Evolutionary conservation across 2,329 filamentous ascomycete species (phyloP).

Genomic region (Pseudogymnoascus sp.): DNA sequence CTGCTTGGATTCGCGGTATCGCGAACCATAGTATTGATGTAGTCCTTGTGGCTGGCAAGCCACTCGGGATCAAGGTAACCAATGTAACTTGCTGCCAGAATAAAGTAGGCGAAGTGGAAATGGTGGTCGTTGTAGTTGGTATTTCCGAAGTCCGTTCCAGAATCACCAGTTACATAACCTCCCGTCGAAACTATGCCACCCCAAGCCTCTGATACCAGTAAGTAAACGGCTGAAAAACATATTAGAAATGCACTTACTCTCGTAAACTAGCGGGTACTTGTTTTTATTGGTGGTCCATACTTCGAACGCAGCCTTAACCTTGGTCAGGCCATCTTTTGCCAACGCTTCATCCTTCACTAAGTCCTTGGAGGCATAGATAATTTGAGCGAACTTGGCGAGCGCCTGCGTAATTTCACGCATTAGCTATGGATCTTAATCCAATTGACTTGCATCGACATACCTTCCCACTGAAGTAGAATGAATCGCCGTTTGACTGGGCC

Average conservation of each 20-base stretch:
- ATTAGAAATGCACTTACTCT: constrained; percentile 36
- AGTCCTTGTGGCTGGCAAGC: constrained; percentile 65
- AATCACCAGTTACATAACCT: constrained; percentile 59
- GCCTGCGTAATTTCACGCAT: constrained; percentile 35
- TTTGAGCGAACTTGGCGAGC: constrained; percentile 65
- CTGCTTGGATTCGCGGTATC: constrained; percentile 70
- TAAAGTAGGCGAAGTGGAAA: constrained; percentile 80
- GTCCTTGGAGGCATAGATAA: constrained; percentile 58
- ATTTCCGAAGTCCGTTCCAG: constrained; percentile 79
- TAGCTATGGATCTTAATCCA: constrained; percentile 23
- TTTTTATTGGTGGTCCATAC: constrained; percentile 61
- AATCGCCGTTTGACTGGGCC: constrained; percentile 65
- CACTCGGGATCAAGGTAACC: constrained; percentile 69
- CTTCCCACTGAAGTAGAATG: constrained; percentile 92
- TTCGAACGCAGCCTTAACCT: constrained; percentile 58
- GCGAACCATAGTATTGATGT: constrained; percentile 74
- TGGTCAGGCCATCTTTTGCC: constrained; percentile 47
- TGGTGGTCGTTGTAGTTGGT: constrained; percentile 72
- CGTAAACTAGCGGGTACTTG: constrained; percentile 55
- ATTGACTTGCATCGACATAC: constrained; percentile 30
- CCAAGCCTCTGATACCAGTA: constrained; percentile 49
- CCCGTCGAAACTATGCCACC: constrained; percentile 72
- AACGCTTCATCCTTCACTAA: constrained; percentile 50
- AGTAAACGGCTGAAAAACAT: background rate
- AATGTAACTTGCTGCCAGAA: constrained; percentile 77